Conservation (phyloP, 108 stramenopile genomes). For the Cyclotella kingstonii region DNA sequence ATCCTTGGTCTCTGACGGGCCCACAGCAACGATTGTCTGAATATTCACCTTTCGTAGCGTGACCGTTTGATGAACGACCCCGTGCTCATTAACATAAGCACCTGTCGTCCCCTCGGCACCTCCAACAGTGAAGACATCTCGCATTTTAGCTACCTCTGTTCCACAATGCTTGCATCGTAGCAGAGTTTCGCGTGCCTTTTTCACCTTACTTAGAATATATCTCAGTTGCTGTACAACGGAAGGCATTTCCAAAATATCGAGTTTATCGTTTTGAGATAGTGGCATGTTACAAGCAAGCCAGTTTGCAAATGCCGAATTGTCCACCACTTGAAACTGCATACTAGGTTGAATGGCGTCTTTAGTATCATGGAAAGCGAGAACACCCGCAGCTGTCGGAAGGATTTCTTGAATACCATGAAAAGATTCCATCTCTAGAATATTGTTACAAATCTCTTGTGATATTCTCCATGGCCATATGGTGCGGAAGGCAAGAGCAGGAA, state of each 20-base stretch:
- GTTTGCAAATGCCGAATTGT: slow-evolving; percentile 60
- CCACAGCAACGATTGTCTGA: slow-evolving; percentile 45
- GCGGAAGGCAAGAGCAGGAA: slow-evolving; percentile 35
- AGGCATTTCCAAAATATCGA: slow-evolving; percentile 54
- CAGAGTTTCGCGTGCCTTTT: slow-evolving; percentile 25
- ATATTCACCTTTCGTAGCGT: slow-evolving; percentile 60
- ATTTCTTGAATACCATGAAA: slow-evolving; percentile 37
- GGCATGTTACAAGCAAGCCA: slow-evolving; percentile 77
- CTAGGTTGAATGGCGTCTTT: not conserved
- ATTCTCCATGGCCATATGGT: slow-evolving; percentile 65
- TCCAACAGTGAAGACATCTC: slow-evolving; percentile 60
- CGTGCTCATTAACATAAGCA: slow-evolving; percentile 78
- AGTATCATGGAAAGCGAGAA: not conserved
- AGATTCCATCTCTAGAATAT: slow-evolving; percentile 23
- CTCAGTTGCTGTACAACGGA: slow-evolving; percentile 51
- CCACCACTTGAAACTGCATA: slow-evolving; percentile 23
- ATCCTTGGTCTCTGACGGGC: slow-evolving; percentile 64
- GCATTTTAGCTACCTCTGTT: slow-evolving; percentile 31
- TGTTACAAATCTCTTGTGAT: slow-evolving; percentile 37
- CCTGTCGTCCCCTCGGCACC: slow-evolving; percentile 80
- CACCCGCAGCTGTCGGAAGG: slow-evolving; percentile 41
- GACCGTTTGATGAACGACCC: slow-evolving; percentile 74
- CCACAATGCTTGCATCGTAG: slow-evolving; percentile 64
- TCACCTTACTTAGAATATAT: slow-evolving; percentile 40
- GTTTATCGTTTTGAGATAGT: slow-evolving; percentile 55